A percentile compares a stretch with the other conserved stretches of the same genome.
phyloP scores from a whole-genome alignment of 2,329 filamentous ascomycete species.

The Talaromyces sp. region DNA sequence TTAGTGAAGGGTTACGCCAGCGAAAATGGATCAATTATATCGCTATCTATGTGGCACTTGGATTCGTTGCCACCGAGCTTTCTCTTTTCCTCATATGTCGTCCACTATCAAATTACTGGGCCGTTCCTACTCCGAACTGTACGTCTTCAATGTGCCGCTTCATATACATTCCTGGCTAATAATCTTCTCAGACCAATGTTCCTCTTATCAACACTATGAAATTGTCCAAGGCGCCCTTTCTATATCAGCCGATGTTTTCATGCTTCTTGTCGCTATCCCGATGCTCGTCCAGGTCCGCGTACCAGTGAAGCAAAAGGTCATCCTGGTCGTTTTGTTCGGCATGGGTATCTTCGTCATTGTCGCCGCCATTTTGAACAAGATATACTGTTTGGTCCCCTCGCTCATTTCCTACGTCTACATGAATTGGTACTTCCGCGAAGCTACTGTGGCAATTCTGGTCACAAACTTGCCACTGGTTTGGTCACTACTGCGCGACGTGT shows the following conservation, averaged over 20 bases:
- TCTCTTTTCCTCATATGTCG: conserved; percentile 56
- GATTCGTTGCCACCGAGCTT: conserved; percentile 54
- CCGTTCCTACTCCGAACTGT: conserved; percentile 48
- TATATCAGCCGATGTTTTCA: conserved; percentile 48
- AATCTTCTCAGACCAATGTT: conserved; percentile 41
- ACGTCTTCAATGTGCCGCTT: not conserved
- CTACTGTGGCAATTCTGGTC: conserved; percentile 49
- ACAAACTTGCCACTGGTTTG: conserved; percentile 57
- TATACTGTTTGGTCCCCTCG: conserved; percentile 49
- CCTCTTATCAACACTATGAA: conserved; percentile 49
- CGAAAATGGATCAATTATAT: conserved; percentile 41
- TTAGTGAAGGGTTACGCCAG: conserved; percentile 35
- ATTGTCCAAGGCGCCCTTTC: conserved; percentile 51
- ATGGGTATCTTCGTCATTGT: conserved; percentile 53
- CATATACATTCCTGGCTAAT: not conserved
- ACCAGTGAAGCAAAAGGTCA: conserved; percentile 47
- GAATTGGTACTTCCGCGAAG: conserved; percentile 54
- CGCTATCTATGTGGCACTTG: conserved; percentile 47
- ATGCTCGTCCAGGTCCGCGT: conserved; percentile 45
- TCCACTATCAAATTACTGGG: conserved; percentile 55
- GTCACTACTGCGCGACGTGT: conserved; percentile 54
- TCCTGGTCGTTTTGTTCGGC: conserved; percentile 46
- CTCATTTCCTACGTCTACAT: conserved; percentile 48
- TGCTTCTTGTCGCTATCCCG: conserved; percentile 49
- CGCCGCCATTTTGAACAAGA: conserved; percentile 53